Conservation (phyloP, 177 flowering plant species). For the Telopea speciosissima region DNA sequence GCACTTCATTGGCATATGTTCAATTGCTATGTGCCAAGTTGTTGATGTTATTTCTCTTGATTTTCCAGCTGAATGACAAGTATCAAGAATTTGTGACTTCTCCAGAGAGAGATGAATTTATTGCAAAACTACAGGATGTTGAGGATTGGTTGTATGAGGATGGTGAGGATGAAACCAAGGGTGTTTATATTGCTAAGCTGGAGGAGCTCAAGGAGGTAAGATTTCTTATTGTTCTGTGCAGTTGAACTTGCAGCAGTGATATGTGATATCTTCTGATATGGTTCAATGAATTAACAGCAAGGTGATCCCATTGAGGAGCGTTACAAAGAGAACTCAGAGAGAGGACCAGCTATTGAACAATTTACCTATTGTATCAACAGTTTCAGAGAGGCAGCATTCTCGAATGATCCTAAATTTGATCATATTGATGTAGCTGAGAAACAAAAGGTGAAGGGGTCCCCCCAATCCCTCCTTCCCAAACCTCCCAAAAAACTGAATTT, state of each 20-base stretch:
- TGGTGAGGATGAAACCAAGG: constrained; percentile 97
- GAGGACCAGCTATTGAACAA: constrained; percentile 70
- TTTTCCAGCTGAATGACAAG: constrained; percentile 66
- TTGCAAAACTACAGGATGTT: constrained; percentile 64
- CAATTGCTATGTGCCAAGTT: neutral
- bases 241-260: neutral
- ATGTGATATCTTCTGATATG: neutral
- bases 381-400: constrained; percentile 84
- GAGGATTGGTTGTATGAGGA: constrained; percentile 98
- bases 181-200: constrained; percentile 87
- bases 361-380: constrained; percentile 69
- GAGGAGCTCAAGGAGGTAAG: constrained; percentile 86
- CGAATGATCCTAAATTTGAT: constrained; percentile 80
- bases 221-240: neutral
- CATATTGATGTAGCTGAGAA: constrained; percentile 87
- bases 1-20: neutral
- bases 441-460: constrained; percentile 67
- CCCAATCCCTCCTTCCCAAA: too few relatives aligned
- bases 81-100: constrained; percentile 68
- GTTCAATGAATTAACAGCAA: constrained; percentile 42
- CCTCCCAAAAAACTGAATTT: too few relatives aligned
- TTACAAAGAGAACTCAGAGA: constrained; percentile 58
- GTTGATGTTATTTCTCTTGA: neutral
- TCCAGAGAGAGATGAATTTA: constrained; percentile 53
- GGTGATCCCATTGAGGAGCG: constrained; percentile 94